phyloP scores from a whole-genome alignment of 1,284 basidiomycete genomes.

The Boletus nobilissimus region DNA sequence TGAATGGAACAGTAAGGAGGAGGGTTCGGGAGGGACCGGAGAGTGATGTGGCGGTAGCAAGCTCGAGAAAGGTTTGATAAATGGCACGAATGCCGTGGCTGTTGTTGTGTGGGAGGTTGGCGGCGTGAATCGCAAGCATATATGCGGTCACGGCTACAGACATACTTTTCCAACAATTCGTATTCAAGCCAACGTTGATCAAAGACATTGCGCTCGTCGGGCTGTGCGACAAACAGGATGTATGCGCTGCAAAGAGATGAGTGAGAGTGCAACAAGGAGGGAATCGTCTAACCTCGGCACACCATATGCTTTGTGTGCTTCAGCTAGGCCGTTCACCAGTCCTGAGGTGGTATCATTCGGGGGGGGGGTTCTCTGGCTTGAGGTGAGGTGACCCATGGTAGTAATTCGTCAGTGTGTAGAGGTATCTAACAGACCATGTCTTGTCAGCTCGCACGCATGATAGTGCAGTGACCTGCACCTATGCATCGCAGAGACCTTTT shows the following conservation, averaged over 20 bases:
- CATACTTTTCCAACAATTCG: constrained; percentile 78
- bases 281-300: constrained; percentile 55
- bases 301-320: constrained; percentile 82
- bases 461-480: constrained; percentile 56
- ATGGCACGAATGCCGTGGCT: constrained; percentile 80
- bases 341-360: constrained; percentile 78
- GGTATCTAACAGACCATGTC: constrained; percentile 61
- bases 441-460: background rate
- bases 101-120: background rate
- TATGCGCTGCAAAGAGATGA: constrained; percentile 58
- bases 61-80: constrained; percentile 80
- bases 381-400: constrained; percentile 69
- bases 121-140: no score
- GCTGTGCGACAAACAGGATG: constrained; percentile 91
- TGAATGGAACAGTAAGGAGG: constrained; percentile 40
- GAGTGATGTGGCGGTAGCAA: constrained; percentile 63
- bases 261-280: background rate
- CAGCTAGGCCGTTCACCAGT: constrained; percentile 80
- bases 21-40: constrained; percentile 56
- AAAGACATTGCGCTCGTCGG: constrained; percentile 94
- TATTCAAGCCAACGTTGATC: constrained; percentile 94
- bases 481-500: constrained; percentile 81
- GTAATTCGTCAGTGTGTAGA: constrained; percentile 73
- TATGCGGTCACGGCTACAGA: constrained; percentile 8
- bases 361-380: constrained; percentile 71